Evolutionary conservation across 2,329 filamentous ascomycete species (phyloP), one percentile per base, ranked within the genome.

Genomic region (Dothidotthia symphoricarpi): DNA sequence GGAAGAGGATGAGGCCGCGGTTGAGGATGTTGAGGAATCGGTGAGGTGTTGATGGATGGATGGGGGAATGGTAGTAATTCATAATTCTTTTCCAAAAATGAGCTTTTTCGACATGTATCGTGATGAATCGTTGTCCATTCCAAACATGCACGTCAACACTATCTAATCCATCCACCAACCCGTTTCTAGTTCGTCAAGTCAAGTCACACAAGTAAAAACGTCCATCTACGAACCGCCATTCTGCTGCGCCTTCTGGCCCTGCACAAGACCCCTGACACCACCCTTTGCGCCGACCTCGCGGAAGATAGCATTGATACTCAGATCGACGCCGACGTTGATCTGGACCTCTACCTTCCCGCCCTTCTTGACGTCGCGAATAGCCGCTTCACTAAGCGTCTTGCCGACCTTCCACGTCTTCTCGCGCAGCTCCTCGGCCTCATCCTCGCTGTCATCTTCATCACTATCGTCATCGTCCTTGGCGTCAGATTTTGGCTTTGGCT

Each of bases 331-430:
- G 50, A 97, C 85, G 67, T 91, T 95, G 60, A 97, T 80, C 65
- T 88, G 94, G 37, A 97, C 83, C 76, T 98, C 93, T 51, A 98
- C 82, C 76, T 95, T 95, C 59, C 81, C 80, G 42, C 82, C 85
- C 73, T 91, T 89, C 81, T 91, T 91, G 55, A 94, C 80, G 43
- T 77, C 87, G 68, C 80, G 85, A 65, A 98, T 72, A 22, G 85
- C 86, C 9, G 88, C 85, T 75, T 98, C 93, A 44, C 89, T 90
- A 43, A 98, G 80, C 19, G 83, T 75, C 49, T 77, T 81, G 55
- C 87, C 86, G 31, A 88, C 79, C 77, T 95, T 95, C 88, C 89
- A 96, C 43, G 93, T 75, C 77, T 93, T 89, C 72, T 95, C 86
- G 49, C 90, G 79, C 60, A 83, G 78, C 73, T 96, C 90, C 69